Evolutionary conservation across 768 basidiomycete species (phyloP).

Genomic region (Mycena metata): DNA sequence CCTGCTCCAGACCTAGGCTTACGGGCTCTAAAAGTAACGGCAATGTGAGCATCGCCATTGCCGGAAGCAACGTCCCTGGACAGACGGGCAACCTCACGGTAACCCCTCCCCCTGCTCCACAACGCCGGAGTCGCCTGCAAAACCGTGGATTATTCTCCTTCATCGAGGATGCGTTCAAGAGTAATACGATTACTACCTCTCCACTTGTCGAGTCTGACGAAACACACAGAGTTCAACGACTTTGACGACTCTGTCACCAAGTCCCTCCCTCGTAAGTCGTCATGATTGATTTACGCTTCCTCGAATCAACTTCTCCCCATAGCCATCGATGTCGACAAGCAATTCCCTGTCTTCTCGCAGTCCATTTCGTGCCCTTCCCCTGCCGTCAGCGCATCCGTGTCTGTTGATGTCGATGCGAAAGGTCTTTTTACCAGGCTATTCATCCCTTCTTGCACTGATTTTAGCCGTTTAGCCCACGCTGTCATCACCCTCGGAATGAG

Average conservation of each 20-base stretch:
- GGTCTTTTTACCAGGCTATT: not conserved
- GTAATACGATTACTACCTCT: not conserved
- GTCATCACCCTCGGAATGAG: conserved; percentile 38
- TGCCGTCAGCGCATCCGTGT: conserved; percentile 35
- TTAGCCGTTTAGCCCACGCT: conserved; percentile 41
- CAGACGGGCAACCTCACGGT: conserved; percentile 37
- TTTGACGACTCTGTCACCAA: conserved; percentile 40
- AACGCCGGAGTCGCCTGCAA: conserved; percentile 35
- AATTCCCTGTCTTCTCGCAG: conserved; percentile 39
- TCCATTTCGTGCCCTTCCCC: conserved; percentile 38
- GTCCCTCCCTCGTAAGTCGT: conserved; percentile 36
- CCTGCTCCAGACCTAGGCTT: not conserved
- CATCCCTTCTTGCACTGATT: too few relatives aligned
- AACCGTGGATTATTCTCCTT: conserved; percentile 36
- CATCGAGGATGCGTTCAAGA: conserved; percentile 32
- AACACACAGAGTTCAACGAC: conserved; percentile 37
- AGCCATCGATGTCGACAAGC: conserved; percentile 41
- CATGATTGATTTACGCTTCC: not conserved
- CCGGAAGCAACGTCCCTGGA: conserved; percentile 38
- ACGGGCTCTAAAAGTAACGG: conserved; percentile 7
- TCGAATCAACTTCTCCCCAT: not conserved
- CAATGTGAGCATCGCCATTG: conserved; percentile 32
- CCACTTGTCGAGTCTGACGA: not conserved
- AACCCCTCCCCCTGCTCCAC: conserved; percentile 27
- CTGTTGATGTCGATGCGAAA: conserved; percentile 31